Evolutionary conservation across 139 green algal species (phyloP), one percentile per base, ranked within the genome.

Genomic region (Spirogloea muscicola): DNA sequence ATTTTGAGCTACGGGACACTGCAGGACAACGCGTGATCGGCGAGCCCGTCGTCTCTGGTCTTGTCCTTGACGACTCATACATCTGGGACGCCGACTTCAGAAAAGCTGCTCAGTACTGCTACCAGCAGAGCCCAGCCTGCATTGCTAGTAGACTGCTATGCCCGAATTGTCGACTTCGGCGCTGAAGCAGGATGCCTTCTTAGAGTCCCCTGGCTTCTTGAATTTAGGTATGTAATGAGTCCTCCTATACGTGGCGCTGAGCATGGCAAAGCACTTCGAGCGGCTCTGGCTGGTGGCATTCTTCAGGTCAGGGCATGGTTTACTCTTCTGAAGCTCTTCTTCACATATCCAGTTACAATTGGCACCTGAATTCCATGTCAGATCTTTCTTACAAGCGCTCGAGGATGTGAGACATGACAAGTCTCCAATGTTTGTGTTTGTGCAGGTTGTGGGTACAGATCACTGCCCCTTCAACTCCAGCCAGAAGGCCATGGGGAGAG

Each of bases 381-480:
- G 18, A 46, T 66, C 18, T 60, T 18, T 39, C 18, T 66, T 66
- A 66, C 18, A 21, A 21, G 41, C 33, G 31, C 70, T 90, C 7
- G 81, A 81, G 55, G 70, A 84, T 59, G 87, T 82, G 40, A n/a
- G n/a, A n/a, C n/a, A n/a, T n/a, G n/a, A n/a, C n/a, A n/a, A n/a
- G n/a, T n/a, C n/a, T n/a, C n/a, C n/a, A n/a, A 29, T 87, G 2
- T 70, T 68, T 5, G 83, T 74, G 16, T 77, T 65, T 73, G 10
- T 74, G 10, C 69, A 84, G 60, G 38, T 84, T 7, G 72, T 81
- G 3, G 64, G 41, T 21, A 82, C 80, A 41, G 93, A 98, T 79
- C 93, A 98, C 68, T 87, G 85, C 2, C 86, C 91, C 36, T 98
- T 95, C 81, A 97, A 95, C 77, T 88, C 73, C 65, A 93, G 74